Conservation (phyloP, 2,329 filamentous ascomycete species). For the Fusarium fracticaudum region DNA sequence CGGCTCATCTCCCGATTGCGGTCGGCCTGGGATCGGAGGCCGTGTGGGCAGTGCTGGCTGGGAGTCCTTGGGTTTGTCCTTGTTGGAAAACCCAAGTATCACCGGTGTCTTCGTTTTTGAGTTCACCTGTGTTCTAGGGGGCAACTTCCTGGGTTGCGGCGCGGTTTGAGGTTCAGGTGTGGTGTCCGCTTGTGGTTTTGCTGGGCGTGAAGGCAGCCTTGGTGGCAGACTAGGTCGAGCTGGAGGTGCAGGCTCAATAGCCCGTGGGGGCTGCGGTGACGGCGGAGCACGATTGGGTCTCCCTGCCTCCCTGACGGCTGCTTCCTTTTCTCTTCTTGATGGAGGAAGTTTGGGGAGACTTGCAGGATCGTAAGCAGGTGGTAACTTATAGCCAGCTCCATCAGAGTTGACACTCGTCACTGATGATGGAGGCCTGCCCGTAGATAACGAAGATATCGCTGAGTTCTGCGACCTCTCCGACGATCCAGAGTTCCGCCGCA, state of each 20-base stretch:
- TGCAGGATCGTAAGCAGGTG: constrained; percentile 65
- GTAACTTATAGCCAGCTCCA: constrained; percentile 58
- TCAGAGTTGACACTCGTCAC: constrained; percentile 59
- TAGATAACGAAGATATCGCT: constrained; percentile 61
- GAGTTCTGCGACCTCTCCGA: constrained; percentile 67
- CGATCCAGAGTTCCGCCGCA: constrained; percentile 64
- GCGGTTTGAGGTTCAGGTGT: constrained; percentile 15
- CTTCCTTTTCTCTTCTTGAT: constrained; percentile 62
- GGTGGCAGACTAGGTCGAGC: constrained; percentile 58
- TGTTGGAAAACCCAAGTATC: constrained; percentile 30
- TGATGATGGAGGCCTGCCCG: constrained; percentile 57
- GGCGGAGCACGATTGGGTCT: constrained; percentile 27
- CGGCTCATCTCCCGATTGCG: constrained; percentile 51
- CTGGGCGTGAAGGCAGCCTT: constrained; percentile 60
- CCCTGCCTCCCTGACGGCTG: constrained; percentile 42
- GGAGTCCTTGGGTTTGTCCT: constrained; percentile 13
- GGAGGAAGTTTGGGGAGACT: constrained; percentile 68
- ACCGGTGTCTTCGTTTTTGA: constrained; percentile 24
- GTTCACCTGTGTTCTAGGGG: constrained; percentile 22
- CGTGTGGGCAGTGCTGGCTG: constrained; percentile 22
- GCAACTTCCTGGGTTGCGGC: constrained; percentile 27
- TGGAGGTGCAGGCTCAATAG: constrained; percentile 43
- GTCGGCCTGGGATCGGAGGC: constrained; percentile 28
- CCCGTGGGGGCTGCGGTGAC: constrained; percentile 23
- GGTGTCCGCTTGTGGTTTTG: constrained; percentile 38